Conservation (phyloP, 2,329 filamentous ascomycete species). For the Fusarium sp. region DNA sequence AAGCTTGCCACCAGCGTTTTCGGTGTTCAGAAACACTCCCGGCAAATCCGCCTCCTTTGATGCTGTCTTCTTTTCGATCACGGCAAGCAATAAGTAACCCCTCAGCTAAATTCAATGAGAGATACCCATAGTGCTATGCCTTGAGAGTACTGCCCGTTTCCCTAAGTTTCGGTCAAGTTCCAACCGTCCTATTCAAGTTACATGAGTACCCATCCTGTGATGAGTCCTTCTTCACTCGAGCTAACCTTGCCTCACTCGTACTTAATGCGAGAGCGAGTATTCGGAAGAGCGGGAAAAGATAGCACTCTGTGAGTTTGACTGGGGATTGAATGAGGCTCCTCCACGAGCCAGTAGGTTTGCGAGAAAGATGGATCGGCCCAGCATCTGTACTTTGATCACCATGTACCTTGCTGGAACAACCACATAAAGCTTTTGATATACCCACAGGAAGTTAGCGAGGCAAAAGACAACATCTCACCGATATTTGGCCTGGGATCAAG, state of each 20-base stretch:
- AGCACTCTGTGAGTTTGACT: constrained; percentile 6
- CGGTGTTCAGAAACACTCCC: constrained; percentile 12
- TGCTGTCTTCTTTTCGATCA: background rate
- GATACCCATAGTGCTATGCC: background rate
- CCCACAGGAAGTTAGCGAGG: background rate
- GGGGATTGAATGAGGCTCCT: background rate
- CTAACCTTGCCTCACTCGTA: constrained; percentile 21
- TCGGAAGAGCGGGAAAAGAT: constrained; percentile 11
- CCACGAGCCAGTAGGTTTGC: constrained; percentile 6
- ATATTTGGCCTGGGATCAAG: constrained; percentile 8
- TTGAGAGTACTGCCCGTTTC: constrained; percentile 3
- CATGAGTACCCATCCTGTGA: constrained; percentile 3
- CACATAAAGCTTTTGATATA: background rate
- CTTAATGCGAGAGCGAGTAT: constrained; percentile 15
- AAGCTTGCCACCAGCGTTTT: constrained; percentile 17
- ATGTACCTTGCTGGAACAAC: background rate
- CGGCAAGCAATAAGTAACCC: constrained; percentile 6
- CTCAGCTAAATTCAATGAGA: constrained; percentile 10
- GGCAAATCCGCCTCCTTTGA: constrained; percentile 10
- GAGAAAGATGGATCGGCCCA: background rate
- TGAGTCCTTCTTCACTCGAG: constrained; percentile 5
- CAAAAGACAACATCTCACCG: background rate
- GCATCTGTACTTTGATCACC: background rate
- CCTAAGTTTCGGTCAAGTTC: constrained; percentile 16
- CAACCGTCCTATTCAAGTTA: background rate